A percentile compares a stretch with the other conserved stretches of the same genome.
Evolutionary conservation across 768 basidiomycete genomes (phyloP).

Genomic region (Leccinum barrowsii): DNA sequence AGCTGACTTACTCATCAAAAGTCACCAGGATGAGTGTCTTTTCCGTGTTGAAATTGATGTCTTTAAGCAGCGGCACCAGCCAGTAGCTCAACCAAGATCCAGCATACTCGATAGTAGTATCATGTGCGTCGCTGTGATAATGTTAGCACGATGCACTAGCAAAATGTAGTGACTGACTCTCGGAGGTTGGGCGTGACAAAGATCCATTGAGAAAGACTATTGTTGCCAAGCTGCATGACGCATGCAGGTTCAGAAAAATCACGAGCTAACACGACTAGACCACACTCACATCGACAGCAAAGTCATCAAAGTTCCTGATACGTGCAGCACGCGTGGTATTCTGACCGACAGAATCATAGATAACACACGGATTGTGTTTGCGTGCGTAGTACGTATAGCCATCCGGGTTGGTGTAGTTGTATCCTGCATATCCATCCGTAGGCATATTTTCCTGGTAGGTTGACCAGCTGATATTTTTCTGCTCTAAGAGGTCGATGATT

Average conservation of each 20-base stretch:
- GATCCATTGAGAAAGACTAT: conserved; percentile 53
- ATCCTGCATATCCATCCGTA: conserved; percentile 42
- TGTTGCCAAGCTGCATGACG: conserved; percentile 27
- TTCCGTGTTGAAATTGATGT: conserved; percentile 51
- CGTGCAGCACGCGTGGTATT: conserved; percentile 39
- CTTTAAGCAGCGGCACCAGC: conserved; percentile 47
- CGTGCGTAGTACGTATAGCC: conserved; percentile 51
- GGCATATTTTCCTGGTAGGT: conserved; percentile 62
- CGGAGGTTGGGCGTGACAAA: conserved; percentile 61
- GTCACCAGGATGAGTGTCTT: conserved; percentile 57
- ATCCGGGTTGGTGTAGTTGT: conserved; percentile 30
- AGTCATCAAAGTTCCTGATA: conserved; percentile 61
- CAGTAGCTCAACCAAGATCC: conserved; percentile 46
- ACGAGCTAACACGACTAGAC: background rate
- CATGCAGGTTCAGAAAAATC: background rate
- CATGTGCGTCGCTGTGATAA: conserved; percentile 51
- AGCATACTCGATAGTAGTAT: conserved; percentile 50
- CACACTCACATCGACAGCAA: conserved; percentile 45
- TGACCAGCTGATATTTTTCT: conserved; percentile 55
- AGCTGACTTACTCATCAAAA: conserved; percentile 55
- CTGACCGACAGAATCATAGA: conserved; percentile 48
- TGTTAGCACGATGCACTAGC: background rate
- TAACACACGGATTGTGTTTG: conserved; percentile 53
- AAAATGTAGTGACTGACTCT: conserved; percentile 15
- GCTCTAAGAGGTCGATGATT: conserved; percentile 57